These are phyloP conservation scores for Fusarium albosuccineum DNA, from an alignment of 2,329 filamentous ascomycete species.

Conservation along the genomic window DNA sequence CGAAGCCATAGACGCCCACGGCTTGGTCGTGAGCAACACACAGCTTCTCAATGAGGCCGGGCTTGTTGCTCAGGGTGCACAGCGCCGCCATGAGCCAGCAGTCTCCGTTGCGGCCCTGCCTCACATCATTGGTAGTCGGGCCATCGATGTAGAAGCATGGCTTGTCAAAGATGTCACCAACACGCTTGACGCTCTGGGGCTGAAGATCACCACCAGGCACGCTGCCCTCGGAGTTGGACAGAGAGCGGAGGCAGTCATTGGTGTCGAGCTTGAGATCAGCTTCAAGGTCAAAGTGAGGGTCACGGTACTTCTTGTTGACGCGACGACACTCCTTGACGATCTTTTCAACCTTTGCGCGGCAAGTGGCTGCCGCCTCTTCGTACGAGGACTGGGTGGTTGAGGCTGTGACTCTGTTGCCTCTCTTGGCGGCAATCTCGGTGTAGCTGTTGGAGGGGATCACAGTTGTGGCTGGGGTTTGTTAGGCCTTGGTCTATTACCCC, in stretches of 20 bases:
- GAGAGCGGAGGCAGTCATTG: slow-evolving; percentile 63
- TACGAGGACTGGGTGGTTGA: slow-evolving; percentile 76
- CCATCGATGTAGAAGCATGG: slow-evolving; percentile 84
- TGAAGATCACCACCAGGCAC: slow-evolving; percentile 51
- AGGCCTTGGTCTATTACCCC: background rate
- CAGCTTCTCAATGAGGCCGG: slow-evolving; percentile 76
- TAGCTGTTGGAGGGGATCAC: slow-evolving; percentile 78
- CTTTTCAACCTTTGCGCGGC: slow-evolving; percentile 72
- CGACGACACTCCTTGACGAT: slow-evolving; percentile 76
- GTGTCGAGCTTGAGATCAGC: slow-evolving; percentile 74
- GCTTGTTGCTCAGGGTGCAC: slow-evolving; percentile 80
- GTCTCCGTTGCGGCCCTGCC: slow-evolving; percentile 82
- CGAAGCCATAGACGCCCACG: slow-evolving; percentile 87
- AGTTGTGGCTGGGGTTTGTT: slow-evolving; percentile 65
- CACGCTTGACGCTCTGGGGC: slow-evolving; percentile 74
- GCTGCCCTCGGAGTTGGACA: slow-evolving; percentile 51
- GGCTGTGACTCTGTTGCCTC: slow-evolving; percentile 66
- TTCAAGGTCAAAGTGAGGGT: slow-evolving; percentile 90
- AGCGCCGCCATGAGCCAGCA: slow-evolving; percentile 90
- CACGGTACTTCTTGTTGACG: slow-evolving; percentile 87
- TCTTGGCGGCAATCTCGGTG: slow-evolving; percentile 69
- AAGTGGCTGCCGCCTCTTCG: slow-evolving; percentile 77
- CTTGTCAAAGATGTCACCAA: slow-evolving; percentile 80
- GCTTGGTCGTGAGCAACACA: slow-evolving; percentile 80
- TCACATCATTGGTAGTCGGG: slow-evolving; percentile 80